phyloP scores from a whole-genome alignment of 1,284 basidiomycete species.

The Cryptococcus jaspeensis region DNA sequence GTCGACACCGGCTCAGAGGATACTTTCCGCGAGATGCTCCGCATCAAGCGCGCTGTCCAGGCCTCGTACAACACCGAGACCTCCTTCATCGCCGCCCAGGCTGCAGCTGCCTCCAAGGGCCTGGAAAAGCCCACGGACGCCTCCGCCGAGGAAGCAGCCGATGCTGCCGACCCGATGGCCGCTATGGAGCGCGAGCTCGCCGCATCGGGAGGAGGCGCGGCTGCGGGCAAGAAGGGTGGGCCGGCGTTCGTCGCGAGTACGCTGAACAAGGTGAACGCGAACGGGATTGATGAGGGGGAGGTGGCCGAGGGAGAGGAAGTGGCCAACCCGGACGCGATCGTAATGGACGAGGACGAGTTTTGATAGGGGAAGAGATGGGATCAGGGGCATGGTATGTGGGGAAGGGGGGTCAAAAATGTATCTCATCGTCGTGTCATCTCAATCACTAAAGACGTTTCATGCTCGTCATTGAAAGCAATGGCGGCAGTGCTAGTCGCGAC shows the following conservation, averaged over 20 bases:
- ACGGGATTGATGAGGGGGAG: conserved; percentile 34
- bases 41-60: conserved; percentile 97
- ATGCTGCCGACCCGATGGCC: conserved; percentile 59
- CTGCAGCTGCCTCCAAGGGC: conserved; percentile 61
- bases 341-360: conserved; percentile 24
- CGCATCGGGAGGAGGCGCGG: conserved; percentile 61
- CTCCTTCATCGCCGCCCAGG: conserved; percentile 81
- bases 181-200: conserved; percentile 63
- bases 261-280: conserved; percentile 28
- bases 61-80: conserved; percentile 95
- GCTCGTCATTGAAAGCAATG: too few relatives aligned
- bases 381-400: neutral
- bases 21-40: conserved; percentile 97
- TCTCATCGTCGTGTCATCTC: too few relatives aligned
- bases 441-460: too few relatives aligned
- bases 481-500: too few relatives aligned
- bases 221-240: conserved; percentile 42
- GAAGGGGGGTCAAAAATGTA: too few relatives aligned
- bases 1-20: conserved; percentile 96
- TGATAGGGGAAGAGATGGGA: conserved; percentile 1
- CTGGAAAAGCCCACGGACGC: conserved; percentile 41
- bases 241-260: conserved; percentile 68
- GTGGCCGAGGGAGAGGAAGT: conserved; percentile 24
- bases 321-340: conserved; percentile 30
- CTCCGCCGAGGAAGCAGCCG: conserved; percentile 48